phyloP scores from a whole-genome alignment of 305 asterid genomes.

The Fraxinus dipetala region DNA sequence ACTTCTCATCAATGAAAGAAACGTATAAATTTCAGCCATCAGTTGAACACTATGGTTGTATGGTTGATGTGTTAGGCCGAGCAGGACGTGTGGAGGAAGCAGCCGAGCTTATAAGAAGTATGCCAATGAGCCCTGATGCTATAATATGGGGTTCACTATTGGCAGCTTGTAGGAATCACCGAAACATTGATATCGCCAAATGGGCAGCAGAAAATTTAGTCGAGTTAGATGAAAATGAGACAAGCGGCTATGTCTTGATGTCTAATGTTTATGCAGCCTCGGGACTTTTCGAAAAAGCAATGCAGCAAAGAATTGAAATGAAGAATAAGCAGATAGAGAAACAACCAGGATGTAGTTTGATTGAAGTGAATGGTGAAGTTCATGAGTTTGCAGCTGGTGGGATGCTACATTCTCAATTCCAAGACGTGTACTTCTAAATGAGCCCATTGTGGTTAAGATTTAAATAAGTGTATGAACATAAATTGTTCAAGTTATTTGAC shows the following conservation, averaged over 20 bases:
- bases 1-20: slow-evolving; percentile 41
- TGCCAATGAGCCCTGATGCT: slow-evolving; percentile 57
- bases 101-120: slow-evolving; percentile 38
- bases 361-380: slow-evolving; percentile 70
- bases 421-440: slow-evolving; percentile 1
- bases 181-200: slow-evolving; percentile 40
- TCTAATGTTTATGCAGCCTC: slow-evolving; percentile 57
- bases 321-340: slow-evolving; percentile 40
- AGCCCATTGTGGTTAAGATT: not conserved
- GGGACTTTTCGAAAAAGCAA: slow-evolving; percentile 44
- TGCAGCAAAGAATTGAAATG: slow-evolving; percentile 52
- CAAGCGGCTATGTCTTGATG: slow-evolving; percentile 47
- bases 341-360: slow-evolving; percentile 60
- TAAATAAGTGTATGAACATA: not conserved
- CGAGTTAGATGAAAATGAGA: slow-evolving; percentile 42
- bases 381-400: slow-evolving; percentile 62
- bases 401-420: slow-evolving; percentile 29
- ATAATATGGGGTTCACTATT: slow-evolving; percentile 58
- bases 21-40: slow-evolving; percentile 41
- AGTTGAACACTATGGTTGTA: slow-evolving; percentile 60
- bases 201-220: slow-evolving; percentile 50
- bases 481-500: not conserved
- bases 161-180: slow-evolving; percentile 39
- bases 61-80: slow-evolving; percentile 65
- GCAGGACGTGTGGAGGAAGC: slow-evolving; percentile 64